These are phyloP conservation scores for Fomitopsis palustris DNA, from an alignment of 1,284 basidiomycete genomes.

Conservation along the genomic window DNA sequence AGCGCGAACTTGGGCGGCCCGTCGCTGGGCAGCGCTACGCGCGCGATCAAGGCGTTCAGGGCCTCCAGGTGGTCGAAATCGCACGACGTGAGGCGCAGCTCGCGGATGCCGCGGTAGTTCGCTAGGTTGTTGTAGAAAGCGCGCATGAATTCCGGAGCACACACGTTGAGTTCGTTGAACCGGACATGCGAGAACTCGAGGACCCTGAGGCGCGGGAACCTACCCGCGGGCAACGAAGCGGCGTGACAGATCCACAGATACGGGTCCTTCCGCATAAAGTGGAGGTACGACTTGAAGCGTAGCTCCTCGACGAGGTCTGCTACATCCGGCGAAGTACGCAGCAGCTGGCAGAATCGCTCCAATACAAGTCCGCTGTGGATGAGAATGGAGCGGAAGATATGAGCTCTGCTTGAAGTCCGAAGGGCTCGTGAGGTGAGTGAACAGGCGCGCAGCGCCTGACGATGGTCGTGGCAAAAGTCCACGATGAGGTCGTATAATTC, in stretches of 20 bases:
- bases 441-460: constrained; percentile 13
- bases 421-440: constrained; percentile 4
- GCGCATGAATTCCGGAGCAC: background rate
- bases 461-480: constrained; percentile 18
- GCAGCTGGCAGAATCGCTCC: background rate
- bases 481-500: constrained; percentile 20
- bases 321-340: background rate
- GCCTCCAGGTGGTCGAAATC: background rate
- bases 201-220: background rate
- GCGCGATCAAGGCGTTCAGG: background rate
- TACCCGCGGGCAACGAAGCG: background rate
- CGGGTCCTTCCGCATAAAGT: background rate
- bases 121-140: background rate
- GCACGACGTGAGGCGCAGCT: background rate
- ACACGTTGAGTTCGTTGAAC: background rate
- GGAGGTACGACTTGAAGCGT: background rate
- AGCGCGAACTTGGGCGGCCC: background rate
- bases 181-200: background rate
- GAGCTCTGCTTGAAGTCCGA: constrained; percentile 15
- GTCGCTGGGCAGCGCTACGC: background rate
- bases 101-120: background rate
- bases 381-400: constrained; percentile 2
- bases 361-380: background rate
- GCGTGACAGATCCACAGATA: background rate
- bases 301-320: background rate